A percentile compares a stretch with the other conserved stretches of the same genome.
phyloP scores from a whole-genome alignment of 1,284 basidiomycete genomes.

The Boletellus dicymbophilus region DNA sequence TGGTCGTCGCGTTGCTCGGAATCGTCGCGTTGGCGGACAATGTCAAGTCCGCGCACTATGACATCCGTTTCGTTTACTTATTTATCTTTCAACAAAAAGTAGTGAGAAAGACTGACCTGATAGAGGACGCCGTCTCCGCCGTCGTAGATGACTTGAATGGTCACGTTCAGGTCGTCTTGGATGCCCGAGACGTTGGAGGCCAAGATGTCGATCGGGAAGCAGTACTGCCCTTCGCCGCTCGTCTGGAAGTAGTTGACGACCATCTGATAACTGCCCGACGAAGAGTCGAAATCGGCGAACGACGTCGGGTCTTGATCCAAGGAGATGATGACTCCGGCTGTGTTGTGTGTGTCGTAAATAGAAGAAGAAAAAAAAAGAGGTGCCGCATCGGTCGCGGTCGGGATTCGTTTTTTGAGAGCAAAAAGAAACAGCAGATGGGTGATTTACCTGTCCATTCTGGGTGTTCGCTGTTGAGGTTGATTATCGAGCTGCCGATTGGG shows the following conservation, averaged over 20 bases:
- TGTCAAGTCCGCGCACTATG: conserved; percentile 34
- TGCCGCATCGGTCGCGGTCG: no score
- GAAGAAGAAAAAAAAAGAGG: no score
- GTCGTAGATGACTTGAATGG: conserved; percentile 46
- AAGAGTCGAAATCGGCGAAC: conserved; percentile 53
- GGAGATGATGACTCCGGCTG: conserved; percentile 46
- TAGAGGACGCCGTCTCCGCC: conserved; percentile 57
- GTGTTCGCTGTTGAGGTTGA: conserved; percentile 44
- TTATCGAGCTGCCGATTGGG: conserved; percentile 50
- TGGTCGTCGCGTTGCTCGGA: conserved; percentile 23
- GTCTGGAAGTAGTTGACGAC: conserved; percentile 45
- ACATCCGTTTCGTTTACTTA: not conserved
- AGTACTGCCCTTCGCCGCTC: conserved; percentile 46
- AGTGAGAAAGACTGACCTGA: conserved; percentile 40
- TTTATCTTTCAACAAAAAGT: not conserved
- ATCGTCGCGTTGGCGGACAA: conserved; percentile 27
- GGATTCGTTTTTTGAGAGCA: no score
- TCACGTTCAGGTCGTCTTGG: conserved; percentile 48
- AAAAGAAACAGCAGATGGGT: no score
- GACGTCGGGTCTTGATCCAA: conserved; percentile 47
- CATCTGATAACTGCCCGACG: conserved; percentile 37
- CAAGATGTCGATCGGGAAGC: conserved; percentile 54
- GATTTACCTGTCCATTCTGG: conserved; percentile 39
- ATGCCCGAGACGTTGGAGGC: conserved; percentile 46
- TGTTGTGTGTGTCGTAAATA: no score